Base-by-base conservation (phyloP, 2,329 filamentous ascomycete genomes). In the Thermothelomyces thermophilus region DNA sequence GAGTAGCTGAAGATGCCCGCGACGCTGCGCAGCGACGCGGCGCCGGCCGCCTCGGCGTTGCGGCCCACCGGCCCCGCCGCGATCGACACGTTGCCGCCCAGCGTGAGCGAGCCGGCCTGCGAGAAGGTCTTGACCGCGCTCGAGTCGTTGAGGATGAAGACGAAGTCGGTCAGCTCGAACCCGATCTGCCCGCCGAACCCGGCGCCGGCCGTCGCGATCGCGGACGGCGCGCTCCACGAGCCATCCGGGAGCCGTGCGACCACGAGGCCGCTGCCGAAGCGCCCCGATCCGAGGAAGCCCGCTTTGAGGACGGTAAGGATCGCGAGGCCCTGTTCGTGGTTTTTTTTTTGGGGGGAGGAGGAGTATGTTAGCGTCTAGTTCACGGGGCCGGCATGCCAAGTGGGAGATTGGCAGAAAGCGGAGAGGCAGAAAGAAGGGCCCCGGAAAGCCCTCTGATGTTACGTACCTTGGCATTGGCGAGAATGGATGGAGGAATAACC, bases 121-220 rank as follows among this genome's bases (percentile, higher is more conserved):
- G 90, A 89, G 69, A 98, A 97, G 8, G 91, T 90, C 68, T 88
- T 88, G 58, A 98, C 91, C 39, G 93, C 91, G 51, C 75, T 81
- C 36, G 83, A 75, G 64, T 98, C 91, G 71, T 98, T 98, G 57
- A 98, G 82, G 58, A 98, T 96, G 71, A 98, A 97, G 66, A 98
- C 93, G 65, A 98, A 98, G 67, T 93, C 88, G 52, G 88, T 93
- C 54, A 94, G 70, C 68, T 94, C 88, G 68, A 91, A 87, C 31
- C 87, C 87, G 62, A 94, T 88, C 70, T 93, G 87, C 35, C 87
- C 87, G 58, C 87, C 87, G 57, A 94, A 87, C 20, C 87, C 88
- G 48, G 84, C 88, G 58, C 88, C 88, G 24, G 85, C 82, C 1
- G 86, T 90, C 46, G 84, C 83, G 63, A 93, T 90, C 45, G 87